These are phyloP conservation scores for Populus tomentosa DNA, from an alignment of 441 rosid genomes.

Conservation along the genomic window DNA sequence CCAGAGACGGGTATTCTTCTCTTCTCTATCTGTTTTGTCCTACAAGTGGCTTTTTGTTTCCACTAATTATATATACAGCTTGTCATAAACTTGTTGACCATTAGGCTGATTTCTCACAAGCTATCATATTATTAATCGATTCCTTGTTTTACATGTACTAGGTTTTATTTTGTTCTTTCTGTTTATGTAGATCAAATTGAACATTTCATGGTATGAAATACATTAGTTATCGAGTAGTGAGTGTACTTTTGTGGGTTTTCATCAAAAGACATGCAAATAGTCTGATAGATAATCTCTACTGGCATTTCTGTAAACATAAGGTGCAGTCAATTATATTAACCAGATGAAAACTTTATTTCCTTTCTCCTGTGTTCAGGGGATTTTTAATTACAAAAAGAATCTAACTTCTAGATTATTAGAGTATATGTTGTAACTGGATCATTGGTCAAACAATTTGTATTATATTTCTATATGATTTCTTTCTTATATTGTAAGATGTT, in stretches of 20 bases:
- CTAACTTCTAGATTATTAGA: background rate
- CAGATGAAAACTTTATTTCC: background rate
- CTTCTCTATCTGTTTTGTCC: slow-evolving; percentile 11
- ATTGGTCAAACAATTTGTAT: background rate
- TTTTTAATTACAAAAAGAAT: background rate
- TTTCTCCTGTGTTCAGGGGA: background rate
- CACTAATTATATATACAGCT: background rate
- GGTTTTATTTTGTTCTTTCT: background rate
- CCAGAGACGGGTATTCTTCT: slow-evolving; percentile 74
- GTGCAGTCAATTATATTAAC: background rate
- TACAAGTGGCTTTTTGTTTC: background rate
- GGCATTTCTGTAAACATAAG: background rate
- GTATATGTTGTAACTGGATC: background rate
- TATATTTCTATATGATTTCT: background rate
- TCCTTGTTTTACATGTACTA: slow-evolving; percentile 4
- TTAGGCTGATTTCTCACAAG: background rate
- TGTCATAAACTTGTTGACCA: background rate
- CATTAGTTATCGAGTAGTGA: background rate
- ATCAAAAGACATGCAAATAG: background rate
- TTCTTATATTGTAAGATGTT: background rate
- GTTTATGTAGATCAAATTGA: background rate
- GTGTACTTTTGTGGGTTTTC: background rate
- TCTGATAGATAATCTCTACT: background rate
- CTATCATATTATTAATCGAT: background rate
- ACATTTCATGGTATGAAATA: background rate